Conservation (phyloP, 331 rosid species). For the Dryas integrifolia region DNA sequence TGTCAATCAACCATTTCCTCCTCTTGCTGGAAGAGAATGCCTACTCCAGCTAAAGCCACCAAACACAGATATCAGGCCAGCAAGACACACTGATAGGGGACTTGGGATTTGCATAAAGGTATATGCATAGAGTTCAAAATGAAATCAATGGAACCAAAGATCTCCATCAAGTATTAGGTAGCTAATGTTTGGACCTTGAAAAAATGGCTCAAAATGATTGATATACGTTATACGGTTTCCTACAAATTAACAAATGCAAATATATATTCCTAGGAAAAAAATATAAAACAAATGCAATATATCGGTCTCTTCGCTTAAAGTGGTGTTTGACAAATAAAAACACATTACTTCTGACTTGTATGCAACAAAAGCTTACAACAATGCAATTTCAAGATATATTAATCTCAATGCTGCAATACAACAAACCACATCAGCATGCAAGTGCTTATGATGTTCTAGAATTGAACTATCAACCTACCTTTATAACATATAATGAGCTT, state of each 20-base stretch:
- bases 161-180: neutral
- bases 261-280: neutral
- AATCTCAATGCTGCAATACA: neutral
- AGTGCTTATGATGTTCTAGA: neutral
- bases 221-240: neutral
- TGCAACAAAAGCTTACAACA: neutral
- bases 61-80: neutral
- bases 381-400: neutral
- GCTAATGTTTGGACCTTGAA: neutral
- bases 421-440: neutral
- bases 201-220: neutral
- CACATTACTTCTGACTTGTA: neutral
- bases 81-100: neutral
- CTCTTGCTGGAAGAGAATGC: slow-evolving; percentile 3
- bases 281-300: neutral
- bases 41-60: neutral
- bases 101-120: neutral
- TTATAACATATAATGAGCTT: neutral
- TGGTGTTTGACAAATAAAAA: too few species aligned
- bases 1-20: slow-evolving; percentile 3
- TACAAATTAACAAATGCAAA: neutral
- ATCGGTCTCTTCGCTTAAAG: neutral
- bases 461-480: neutral
- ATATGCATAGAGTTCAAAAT: neutral
- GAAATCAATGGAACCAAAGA: neutral